These are phyloP conservation scores for Phytophthora sp. DNA, from an alignment of 352 stramenopile genomes.

Conservation along the genomic window DNA sequence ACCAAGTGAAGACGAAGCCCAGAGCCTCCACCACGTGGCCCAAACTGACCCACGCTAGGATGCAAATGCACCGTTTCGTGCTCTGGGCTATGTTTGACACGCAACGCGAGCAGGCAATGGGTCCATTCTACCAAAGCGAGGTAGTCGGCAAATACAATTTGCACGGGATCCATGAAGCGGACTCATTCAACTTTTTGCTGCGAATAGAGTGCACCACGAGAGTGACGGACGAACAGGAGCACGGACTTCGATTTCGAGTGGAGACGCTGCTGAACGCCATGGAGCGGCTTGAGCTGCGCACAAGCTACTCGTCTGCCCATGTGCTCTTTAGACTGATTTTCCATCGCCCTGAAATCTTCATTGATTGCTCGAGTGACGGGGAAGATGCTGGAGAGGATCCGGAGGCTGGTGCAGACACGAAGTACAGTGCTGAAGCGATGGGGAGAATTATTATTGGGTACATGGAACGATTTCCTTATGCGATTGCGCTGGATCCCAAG, in stretches of 20 bases:
- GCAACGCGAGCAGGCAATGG: conserved; percentile 37
- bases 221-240: conserved; percentile 42
- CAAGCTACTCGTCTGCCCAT: conserved; percentile 71
- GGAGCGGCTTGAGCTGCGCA: conserved; percentile 41
- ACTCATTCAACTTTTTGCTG: conserved; percentile 73
- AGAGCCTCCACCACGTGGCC: conserved; percentile 46
- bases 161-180: conserved; percentile 55
- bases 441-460: conserved; percentile 52
- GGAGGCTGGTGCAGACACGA: neutral
- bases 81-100: conserved; percentile 67
- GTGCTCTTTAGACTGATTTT: conserved; percentile 69
- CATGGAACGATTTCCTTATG: conserved; percentile 51
- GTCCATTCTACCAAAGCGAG: conserved; percentile 49
- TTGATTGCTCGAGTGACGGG: conserved; percentile 12
- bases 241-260: conserved; percentile 42
- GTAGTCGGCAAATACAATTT: conserved; percentile 53
- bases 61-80: conserved; percentile 70
- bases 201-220: conserved; percentile 62
- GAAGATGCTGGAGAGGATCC: neutral
- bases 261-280: conserved; percentile 54
- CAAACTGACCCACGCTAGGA: conserved; percentile 44
- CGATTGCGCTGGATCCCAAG: conserved; percentile 53
- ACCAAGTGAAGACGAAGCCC: conserved; percentile 26
- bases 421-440: conserved; percentile 20
- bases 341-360: conserved; percentile 52